Percentiles rank a stretch among this genome's conserved stretches.
Evolutionary conservation across 2,329 filamentous ascomycete species (phyloP).

Genomic region (Monosporascus ibericus): DNA sequence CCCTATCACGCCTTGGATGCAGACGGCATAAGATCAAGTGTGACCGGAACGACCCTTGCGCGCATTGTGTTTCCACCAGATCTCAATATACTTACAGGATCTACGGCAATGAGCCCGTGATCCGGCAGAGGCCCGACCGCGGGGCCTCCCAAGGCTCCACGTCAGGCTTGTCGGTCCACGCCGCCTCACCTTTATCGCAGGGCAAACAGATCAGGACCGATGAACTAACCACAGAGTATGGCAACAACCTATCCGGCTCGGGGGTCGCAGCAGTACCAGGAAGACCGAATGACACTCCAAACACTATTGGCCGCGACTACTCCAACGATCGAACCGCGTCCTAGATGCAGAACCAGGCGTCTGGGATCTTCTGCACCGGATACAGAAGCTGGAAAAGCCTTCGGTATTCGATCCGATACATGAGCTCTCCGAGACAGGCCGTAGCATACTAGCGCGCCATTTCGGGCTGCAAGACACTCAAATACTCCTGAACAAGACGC

Average conservation of each 20-base stretch:
- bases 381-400: conserved; percentile 14
- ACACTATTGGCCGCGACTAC: conserved; percentile 1
- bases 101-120: conserved; percentile 6
- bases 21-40: conserved; percentile 40
- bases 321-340: not conserved
- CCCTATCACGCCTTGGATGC: conserved; percentile 37
- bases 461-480: conserved; percentile 20
- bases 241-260: not conserved
- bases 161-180: conserved; percentile 5
- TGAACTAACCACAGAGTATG: not conserved
- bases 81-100: conserved; percentile 26
- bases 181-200: conserved; percentile 4
- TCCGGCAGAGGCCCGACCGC: not conserved
- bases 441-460: conserved; percentile 17
- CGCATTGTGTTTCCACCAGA: conserved; percentile 27
- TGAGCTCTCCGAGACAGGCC: conserved; percentile 13
- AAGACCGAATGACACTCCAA: conserved; percentile 2
- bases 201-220: not conserved
- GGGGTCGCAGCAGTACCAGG: not conserved
- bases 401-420: conserved; percentile 8
- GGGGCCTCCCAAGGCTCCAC: conserved; percentile 1
- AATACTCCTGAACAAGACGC: conserved; percentile 29
- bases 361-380: conserved; percentile 11
- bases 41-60: conserved; percentile 34
- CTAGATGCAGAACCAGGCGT: conserved; percentile 9